These are phyloP conservation scores for Lachancea mirantina DNA, from an alignment of 805 yeast genomes.

Conservation along the genomic window DNA sequence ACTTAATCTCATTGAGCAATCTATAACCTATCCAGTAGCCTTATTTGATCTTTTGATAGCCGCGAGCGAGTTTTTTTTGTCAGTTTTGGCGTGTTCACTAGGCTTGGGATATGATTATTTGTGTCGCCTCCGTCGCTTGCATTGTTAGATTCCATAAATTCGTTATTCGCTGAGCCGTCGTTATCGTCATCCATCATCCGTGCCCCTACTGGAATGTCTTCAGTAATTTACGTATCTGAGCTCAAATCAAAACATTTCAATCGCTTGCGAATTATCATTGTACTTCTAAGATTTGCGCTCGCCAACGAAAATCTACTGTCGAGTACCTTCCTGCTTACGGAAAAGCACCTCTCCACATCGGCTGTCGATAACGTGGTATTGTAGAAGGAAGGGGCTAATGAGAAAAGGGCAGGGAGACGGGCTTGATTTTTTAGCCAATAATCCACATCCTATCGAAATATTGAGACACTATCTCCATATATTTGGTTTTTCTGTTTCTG, in stretches of 20 bases:
- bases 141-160: no score
- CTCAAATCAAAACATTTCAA: conserved; percentile 6
- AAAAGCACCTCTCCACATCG: conserved; percentile 7
- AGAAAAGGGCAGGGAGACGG: conserved; percentile 2
- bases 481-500: conserved; percentile 1
- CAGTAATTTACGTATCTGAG: not conserved
- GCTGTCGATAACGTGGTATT: conserved; percentile 6
- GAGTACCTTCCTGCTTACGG: conserved; percentile 1
- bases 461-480: no score
- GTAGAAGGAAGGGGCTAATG: conserved; percentile 1
- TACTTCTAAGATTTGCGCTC: not conserved
- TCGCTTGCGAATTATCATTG: not conserved
- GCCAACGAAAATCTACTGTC: conserved; percentile 2
- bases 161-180: no score
- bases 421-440: conserved; percentile 1
- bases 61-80: no score
- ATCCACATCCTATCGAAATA: no score
- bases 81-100: no score
- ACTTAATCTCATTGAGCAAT: no score
- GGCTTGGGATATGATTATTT: no score
- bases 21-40: no score
- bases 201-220: conserved; percentile 1
- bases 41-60: no score
- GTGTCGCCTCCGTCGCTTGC: no score
- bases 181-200: no score